A percentile compares a stretch with the other conserved stretches of the same genome.
Evolutionary conservation across 2,329 filamentous ascomycete species (phyloP).

Genomic region (Penicillium sclerotigenum): DNA sequence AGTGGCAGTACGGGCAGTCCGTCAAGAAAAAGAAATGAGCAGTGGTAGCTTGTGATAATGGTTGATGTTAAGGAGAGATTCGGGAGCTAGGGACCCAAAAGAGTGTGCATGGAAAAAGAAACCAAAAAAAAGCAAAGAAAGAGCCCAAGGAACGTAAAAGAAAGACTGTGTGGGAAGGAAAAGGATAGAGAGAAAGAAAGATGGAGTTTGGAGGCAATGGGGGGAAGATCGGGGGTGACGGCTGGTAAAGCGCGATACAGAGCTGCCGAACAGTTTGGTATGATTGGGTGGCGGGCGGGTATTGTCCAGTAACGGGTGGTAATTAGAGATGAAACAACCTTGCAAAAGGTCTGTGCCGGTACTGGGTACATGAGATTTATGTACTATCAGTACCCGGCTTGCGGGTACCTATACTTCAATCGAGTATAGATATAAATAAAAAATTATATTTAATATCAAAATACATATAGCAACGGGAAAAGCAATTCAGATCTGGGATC

Average conservation of each 20-base stretch:
- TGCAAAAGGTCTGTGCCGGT: constrained; percentile 7
- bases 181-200: constrained; percentile 17
- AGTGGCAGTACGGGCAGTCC: constrained; percentile 12
- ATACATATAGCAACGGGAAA: background rate
- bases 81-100: constrained; percentile 19
- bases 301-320: constrained; percentile 10
- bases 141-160: constrained; percentile 17
- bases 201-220: constrained; percentile 15
- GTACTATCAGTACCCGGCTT: background rate
- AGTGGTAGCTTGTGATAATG: constrained; percentile 15
- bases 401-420: background rate
- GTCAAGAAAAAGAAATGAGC: constrained; percentile 23
- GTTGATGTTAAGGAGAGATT: constrained; percentile 25
- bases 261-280: constrained; percentile 5
- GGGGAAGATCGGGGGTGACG: constrained; percentile 12
- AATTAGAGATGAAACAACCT: constrained; percentile 5
- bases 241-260: constrained; percentile 12
- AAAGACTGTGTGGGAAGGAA: constrained; percentile 15
- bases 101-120: constrained; percentile 16
- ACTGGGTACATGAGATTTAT: constrained; percentile 14
- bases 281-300: constrained; percentile 4
- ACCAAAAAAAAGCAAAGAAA: constrained; percentile 21
- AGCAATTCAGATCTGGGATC: constrained; percentile 11
- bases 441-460: background rate
- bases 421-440: background rate